phyloP scores from a whole-genome alignment of 1,284 basidiomycete species.

The Polyporus tsugae region DNA sequence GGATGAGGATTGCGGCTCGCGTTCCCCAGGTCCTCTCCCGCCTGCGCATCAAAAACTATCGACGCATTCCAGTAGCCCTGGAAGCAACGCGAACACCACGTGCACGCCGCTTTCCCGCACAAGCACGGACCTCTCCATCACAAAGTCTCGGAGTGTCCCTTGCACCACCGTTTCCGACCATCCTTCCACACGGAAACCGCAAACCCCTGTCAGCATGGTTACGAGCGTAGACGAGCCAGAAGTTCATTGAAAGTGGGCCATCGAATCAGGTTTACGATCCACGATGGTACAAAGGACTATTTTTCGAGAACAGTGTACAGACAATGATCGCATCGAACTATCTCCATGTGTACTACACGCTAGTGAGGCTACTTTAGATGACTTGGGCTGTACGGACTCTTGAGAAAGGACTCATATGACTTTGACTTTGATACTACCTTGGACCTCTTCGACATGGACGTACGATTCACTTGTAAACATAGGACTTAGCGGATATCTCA shows the following conservation, averaged over 20 bases:
- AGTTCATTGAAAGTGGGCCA: neutral
- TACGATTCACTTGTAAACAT: neutral
- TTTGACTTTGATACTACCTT: neutral
- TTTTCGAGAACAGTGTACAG: neutral
- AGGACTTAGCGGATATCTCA: no score
- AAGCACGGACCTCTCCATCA: neutral
- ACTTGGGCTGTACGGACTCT: neutral
- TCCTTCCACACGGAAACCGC: neutral
- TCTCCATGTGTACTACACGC: neutral
- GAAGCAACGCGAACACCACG: neutral
- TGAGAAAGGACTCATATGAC: neutral
- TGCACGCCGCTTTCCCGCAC: neutral
- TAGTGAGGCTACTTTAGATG: neutral
- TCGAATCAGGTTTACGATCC: neutral
- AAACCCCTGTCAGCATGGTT: neutral
- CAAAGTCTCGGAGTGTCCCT: neutral
- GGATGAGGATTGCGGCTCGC: neutral
- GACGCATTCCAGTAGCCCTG: neutral
- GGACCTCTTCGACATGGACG: neutral
- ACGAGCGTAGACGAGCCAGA: neutral
- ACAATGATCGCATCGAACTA: neutral
- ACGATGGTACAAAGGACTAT: neutral
- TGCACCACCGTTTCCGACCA: neutral
- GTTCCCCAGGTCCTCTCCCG: neutral
- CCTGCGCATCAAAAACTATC: neutral